Evolutionary conservation across 2,329 filamentous ascomycete species (phyloP).

Genomic region (Aspergillus fijiensis): DNA sequence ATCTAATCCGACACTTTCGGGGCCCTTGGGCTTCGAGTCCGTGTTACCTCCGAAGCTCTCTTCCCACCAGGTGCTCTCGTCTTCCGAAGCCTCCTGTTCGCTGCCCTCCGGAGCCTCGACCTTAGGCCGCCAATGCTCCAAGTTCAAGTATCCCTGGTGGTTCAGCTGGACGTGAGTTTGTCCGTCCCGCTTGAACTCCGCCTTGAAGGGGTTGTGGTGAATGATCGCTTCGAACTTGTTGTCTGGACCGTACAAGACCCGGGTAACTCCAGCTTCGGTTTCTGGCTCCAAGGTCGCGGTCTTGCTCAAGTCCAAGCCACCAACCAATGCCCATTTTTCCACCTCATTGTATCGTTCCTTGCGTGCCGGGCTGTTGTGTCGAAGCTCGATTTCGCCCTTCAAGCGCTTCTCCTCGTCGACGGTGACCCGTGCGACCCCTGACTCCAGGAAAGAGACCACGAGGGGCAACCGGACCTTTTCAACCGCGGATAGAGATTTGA

Average conservation of each 20-base stretch:
- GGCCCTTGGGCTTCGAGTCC: conserved; percentile 90
- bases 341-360: conserved; percentile 96
- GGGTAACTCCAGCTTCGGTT: conserved; percentile 66
- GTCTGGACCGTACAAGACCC: conserved; percentile 73
- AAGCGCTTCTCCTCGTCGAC: conserved; percentile 89
- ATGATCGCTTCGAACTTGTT: conserved; percentile 79
- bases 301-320: conserved; percentile 71
- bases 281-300: conserved; percentile 67
- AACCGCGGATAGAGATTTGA: conserved; percentile 70
- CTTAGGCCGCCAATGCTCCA: conserved; percentile 95
- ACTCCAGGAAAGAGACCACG: conserved; percentile 83
- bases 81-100: conserved; percentile 45
- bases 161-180: conserved; percentile 84
- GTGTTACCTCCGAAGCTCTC: conserved; percentile 94
- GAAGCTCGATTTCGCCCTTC: conserved; percentile 83
- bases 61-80: conserved; percentile 95
- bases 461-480: conserved; percentile 78
- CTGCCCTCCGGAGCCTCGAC: conserved; percentile 63
- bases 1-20: conserved; percentile 87
- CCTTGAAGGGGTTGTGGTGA: conserved; percentile 74
- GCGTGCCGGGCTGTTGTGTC: conserved; percentile 77
- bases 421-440: conserved; percentile 80
- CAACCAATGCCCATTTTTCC: conserved; percentile 81
- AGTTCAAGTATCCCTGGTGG: conserved; percentile 81
- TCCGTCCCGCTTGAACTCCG: conserved; percentile 85